Evolutionary conservation across 768 basidiomycete species (phyloP), one percentile per base, ranked within the genome.

Genomic region (Leccinum subtestaceum): DNA sequence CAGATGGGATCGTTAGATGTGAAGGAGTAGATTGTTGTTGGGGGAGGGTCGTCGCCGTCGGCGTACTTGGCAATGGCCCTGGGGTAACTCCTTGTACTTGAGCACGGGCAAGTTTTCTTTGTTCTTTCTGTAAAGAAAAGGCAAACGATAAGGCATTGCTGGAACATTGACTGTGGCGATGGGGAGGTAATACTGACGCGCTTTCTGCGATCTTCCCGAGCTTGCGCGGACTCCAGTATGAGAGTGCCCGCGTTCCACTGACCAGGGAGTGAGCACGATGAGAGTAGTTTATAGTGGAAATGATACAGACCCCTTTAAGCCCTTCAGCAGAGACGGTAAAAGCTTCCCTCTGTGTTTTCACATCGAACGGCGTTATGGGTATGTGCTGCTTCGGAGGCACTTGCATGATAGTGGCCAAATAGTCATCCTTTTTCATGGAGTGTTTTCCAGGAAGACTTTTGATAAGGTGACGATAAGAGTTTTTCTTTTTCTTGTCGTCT

Each of bases 371-470:
- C 32, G 69, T 69, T 60, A 92, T 88, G 52, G 76, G 74, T 56
- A 84, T 80, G 59, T 81, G 82, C 66, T 90, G 87, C 70, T 91
- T 91, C 59, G 87, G 84, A 5, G 89, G 89, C 11, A 79, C 77
- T 63, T 82, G 78, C 77, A 91, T 88, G 62, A 84, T 83, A 1
- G 75, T 83, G 40, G 78, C 79, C 52, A 92, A 72, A 71, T 84
- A 89, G 59, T 87, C 84, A 65, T 92, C 89, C 70, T 87, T 92
- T 77, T 89, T 90, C 79, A 83, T 78, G 29, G 89, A 88, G 63
- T 91, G 89, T 71, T 91, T 91, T 59, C 89, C 89, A 61, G 88
- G 88, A 49, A 88, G 77, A 58, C 81, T 84, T 76, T 86, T 89
- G 66, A 91, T 88, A 56, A 91, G 81, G 65, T 90, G 85, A 65